phyloP scores from a whole-genome alignment of 768 basidiomycete species.

The Dictyophora rubrovolvata region DNA sequence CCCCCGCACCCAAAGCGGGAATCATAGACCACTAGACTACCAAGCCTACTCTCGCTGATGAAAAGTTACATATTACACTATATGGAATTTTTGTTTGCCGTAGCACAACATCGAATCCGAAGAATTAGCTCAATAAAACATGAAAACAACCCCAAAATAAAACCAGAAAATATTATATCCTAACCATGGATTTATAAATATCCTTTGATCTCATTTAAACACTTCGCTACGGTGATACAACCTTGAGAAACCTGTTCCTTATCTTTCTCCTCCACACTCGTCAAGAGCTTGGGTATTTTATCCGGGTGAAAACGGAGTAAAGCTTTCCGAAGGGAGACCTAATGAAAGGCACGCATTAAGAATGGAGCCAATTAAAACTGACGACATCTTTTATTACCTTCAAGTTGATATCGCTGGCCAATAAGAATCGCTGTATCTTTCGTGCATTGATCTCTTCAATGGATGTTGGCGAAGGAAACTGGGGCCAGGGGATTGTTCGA shows the following conservation, averaged over 20 bases:
- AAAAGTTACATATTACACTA: too few relatives aligned
- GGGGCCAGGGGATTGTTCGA: background rate
- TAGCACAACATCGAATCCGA: too few relatives aligned
- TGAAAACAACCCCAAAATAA: background rate
- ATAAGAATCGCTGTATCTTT: background rate
- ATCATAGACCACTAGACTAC: conserved; percentile 12
- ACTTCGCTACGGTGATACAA: background rate
- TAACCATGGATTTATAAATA: background rate
- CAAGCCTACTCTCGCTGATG: background rate
- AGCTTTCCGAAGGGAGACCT: background rate
- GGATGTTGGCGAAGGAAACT: background rate
- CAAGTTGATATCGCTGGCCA: background rate
- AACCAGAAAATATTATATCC: background rate
- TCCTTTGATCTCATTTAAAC: background rate
- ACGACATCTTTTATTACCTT: background rate
- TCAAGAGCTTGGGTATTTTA: background rate
- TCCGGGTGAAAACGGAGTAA: background rate
- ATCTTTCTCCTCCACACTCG: background rate
- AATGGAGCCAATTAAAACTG: background rate
- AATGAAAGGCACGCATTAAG: background rate
- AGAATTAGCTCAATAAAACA: too few relatives aligned
- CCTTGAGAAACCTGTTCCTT: background rate
- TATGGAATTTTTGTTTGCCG: too few relatives aligned
- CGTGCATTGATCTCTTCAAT: background rate
- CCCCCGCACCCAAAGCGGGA: conserved; percentile 12